Base-by-base conservation (phyloP, 352 stramenopile species). In the Globisporangium nunn region DNA sequence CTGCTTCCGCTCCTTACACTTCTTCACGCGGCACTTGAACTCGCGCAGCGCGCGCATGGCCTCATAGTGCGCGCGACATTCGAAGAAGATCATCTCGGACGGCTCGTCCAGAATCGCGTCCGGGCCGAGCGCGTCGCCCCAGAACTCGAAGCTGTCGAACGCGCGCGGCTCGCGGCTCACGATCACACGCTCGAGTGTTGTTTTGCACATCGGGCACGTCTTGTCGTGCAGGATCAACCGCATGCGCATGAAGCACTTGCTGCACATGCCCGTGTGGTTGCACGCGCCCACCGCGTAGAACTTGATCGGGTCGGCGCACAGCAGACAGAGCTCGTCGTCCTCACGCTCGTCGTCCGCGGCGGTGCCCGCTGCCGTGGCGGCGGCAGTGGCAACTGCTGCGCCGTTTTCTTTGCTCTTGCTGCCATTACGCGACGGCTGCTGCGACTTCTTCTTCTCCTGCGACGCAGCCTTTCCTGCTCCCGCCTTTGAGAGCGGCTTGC, bases 141-240 rank as follows among this genome's bases (percentile, higher is more conserved):
- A 93, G 12, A 91, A 63, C 70, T 82, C 56, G 59, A 91, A 93
- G 58, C 70, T 87, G 56, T 90, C 76, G 53, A 78, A 93, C 7
- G 63, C 35, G 10, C 67, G 70, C 30, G 63, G 48, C 0, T 64
- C 58, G 18, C 52, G 63, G 54, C 74, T 85, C 30, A 93, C 80
- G 14, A 93, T 73, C 55, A 93, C 79, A 54, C 72, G 72, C 30
- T 85, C 76, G 18, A 88, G 56, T 17, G 68, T 56, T 33, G 83
- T 78, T 61, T 91, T 93, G 67, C 83, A 93, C 72, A 93, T 91
- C 33, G 81, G 78, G 50, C 83, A 93, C 57, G 75, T 80, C 52
- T 70, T 74, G 63, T 93, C 83, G 48, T 87, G 80, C 75, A 93
- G 78, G 31, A 91, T 61, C 54, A 89, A 62, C 14, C 83, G 77